These are phyloP conservation scores for Parasarocladium wereldwijsianum DNA, from an alignment of 2,329 filamentous ascomycete species.

Conservation along the genomic window DNA sequence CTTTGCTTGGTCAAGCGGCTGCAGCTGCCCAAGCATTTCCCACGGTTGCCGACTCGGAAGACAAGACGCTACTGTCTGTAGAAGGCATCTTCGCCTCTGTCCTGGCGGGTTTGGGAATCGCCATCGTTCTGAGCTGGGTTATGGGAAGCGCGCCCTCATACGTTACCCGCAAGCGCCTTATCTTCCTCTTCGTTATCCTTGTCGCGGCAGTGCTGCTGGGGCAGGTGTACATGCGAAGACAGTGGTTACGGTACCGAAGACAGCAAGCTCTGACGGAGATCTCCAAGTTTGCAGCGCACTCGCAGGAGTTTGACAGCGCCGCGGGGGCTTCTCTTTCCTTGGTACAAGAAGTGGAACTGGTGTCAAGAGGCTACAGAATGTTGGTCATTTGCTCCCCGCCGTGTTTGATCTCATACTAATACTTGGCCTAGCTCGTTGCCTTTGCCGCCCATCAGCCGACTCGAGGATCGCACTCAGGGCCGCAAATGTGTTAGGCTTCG, in stretches of 20 bases:
- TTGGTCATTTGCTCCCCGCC: constrained; percentile 24
- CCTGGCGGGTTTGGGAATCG: constrained; percentile 44
- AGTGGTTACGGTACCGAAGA: constrained; percentile 68
- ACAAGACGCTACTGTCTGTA: constrained; percentile 17
- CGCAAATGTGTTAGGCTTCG: constrained; percentile 71
- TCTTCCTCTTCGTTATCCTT: constrained; percentile 32
- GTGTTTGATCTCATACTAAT: constrained; percentile 8
- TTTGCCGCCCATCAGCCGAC: constrained; percentile 76
- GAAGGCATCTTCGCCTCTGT: constrained; percentile 34
- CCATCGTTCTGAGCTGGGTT: constrained; percentile 60
- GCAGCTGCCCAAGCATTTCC: constrained; percentile 7
- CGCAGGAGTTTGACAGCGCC: constrained; percentile 69
- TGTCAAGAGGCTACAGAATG: constrained; percentile 80
- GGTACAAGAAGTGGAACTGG: constrained; percentile 89
- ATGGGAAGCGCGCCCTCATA: constrained; percentile 33
- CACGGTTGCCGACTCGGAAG: constrained; percentile 5
- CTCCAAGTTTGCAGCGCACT: constrained; percentile 52
- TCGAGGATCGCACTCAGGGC: constrained; percentile 70
- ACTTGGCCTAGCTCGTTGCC: constrained; percentile 55
- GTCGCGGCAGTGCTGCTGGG: constrained; percentile 39
- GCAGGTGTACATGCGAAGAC: constrained; percentile 60
- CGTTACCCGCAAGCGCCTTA: constrained; percentile 40
- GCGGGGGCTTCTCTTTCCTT: constrained; percentile 63
- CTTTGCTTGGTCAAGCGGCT: constrained; percentile 25
- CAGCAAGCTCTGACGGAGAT: constrained; percentile 59